Evolutionary conservation across 805 yeast species (phyloP).

Genomic region (Wickerhamomyces subpelliculosus): DNA sequence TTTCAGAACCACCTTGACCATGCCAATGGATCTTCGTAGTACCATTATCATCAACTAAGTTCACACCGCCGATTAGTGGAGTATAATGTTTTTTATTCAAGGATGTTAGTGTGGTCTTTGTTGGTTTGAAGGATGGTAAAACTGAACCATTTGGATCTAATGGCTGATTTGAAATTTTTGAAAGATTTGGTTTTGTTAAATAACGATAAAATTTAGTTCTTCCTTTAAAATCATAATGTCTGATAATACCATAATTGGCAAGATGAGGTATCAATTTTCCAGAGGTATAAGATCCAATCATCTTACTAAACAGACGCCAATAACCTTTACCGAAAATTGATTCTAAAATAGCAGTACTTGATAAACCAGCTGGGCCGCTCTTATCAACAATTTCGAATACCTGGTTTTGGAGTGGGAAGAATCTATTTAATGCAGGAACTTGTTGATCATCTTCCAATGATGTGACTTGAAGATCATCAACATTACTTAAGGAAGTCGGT

Average conservation of each 20-base stretch:
- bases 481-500: constrained; percentile 10
- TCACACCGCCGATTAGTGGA: constrained; percentile 13
- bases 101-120: constrained; percentile 9
- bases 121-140: constrained; percentile 14
- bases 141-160: constrained; percentile 22
- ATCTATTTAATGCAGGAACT: constrained; percentile 34
- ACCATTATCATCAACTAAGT: constrained; percentile 6
- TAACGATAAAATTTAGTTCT: constrained; percentile 67
- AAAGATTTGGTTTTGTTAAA: constrained; percentile 37
- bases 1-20: constrained; percentile 3
- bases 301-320: constrained; percentile 42
- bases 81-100: constrained; percentile 20
- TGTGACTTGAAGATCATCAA: constrained; percentile 12
- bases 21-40: constrained; percentile 9
- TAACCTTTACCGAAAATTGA: constrained; percentile 49
- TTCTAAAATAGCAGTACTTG: constrained; percentile 48
- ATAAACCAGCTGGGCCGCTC: constrained; percentile 43
- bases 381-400: constrained; percentile 40
- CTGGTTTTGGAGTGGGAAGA: constrained; percentile 63
- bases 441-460: constrained; percentile 5
- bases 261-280: constrained; percentile 25
- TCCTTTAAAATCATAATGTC: constrained; percentile 69
- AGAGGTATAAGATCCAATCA: constrained; percentile 39
- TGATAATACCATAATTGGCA: constrained; percentile 37
- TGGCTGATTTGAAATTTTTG: constrained; percentile 23